Base-by-base conservation (phyloP, 352 stramenopile genomes). In the Phytophthora syringae region DNA sequence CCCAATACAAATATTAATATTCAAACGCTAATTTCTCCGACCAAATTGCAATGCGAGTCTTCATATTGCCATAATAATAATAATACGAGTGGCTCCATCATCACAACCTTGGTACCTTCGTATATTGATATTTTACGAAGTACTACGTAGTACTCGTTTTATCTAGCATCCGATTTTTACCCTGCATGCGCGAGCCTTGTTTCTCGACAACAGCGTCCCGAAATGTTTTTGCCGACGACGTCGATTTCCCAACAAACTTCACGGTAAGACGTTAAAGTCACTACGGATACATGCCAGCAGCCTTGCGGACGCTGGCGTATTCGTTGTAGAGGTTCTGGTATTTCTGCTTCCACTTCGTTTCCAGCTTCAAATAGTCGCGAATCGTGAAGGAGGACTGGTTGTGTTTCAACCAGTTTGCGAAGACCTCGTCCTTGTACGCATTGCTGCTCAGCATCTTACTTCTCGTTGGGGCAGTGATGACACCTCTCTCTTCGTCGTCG, bases 301-400 rank as follows among this genome's bases (percentile, higher is more conserved):
- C 21, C 21, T 57, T 45, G 13, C 21, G 20, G 12, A 57, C 21
- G 5, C 7, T 20, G 12, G 50, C 50, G 34, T 57, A 57, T 15
- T 57, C 50, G 34, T 57, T 48, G 34, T 57, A 57, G 32, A 57
- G 34, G 16, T 5, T 32, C 5, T 40, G 50, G 34, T 57, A 57
- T 18, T 47, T 45, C 13, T 47, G 6, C 13, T 57, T 57, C 6
- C 22, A 25, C 13, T 21, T 30, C 0, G 28, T 6, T 12, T 7
- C 7, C 37, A 44, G 37, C 2, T 24, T 24, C 37, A 47, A 37
- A 10, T 47, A 27, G 9, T 36, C 11, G 13, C 22, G 28, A 13
- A 22, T 20, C 2, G 32, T 45, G 1, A n/a, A 22, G 9, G 32
- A 55, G 32, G 49, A 55, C 3, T 21, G 3, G 12, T 55, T 55